A percentile compares a stretch with the other conserved stretches of the same genome.
Conservation (phyloP, 1,284 basidiomycete species). For the Boletellus deceptivus region DNA sequence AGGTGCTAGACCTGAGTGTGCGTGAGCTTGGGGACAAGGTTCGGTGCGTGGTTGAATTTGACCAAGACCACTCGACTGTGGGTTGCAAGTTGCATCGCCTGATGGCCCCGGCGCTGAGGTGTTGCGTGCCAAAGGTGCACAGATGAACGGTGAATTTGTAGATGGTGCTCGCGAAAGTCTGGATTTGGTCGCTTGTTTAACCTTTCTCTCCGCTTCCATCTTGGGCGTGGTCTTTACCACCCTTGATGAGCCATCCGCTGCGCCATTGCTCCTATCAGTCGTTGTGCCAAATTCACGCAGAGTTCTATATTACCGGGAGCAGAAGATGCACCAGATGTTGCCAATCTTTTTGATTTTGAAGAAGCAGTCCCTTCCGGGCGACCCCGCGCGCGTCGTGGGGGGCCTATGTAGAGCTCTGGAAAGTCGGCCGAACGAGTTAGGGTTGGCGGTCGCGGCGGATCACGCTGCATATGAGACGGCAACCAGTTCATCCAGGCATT, state of each 20-base stretch:
- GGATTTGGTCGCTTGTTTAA: constrained; percentile 18
- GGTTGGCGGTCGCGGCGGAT: constrained; percentile 18
- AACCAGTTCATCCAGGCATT: constrained; percentile 12
- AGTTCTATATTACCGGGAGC: constrained; percentile 9
- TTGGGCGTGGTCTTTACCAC: not conserved
- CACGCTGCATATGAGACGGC: not conserved
- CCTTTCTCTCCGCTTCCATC: not conserved
- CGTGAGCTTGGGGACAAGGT: constrained; percentile 1
- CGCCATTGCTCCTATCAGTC: constrained; percentile 8
- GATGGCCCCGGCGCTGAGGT: not conserved
- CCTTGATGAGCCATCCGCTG: constrained; percentile 7
- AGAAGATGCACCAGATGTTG: not conserved
- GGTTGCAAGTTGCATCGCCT: constrained; percentile 9
- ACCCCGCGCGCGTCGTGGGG: constrained; percentile 30
- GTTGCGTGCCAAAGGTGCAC: constrained; percentile 24
- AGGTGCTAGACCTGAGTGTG: not conserved
- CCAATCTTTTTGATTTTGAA: constrained; percentile 19
- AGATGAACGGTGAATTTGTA: constrained; percentile 24
- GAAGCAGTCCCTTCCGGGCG: constrained; percentile 31
- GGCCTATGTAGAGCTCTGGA: constrained; percentile 34
- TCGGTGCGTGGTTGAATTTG: constrained; percentile 7
- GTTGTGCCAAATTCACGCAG: not conserved
- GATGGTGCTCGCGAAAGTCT: constrained; percentile 11
- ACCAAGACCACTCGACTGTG: constrained; percentile 8
- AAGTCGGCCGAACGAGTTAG: constrained; percentile 33